Percentiles rank a stretch among this genome's conserved stretches.
phyloP scores from a whole-genome alignment of 208 protist genomes.

The Wallacemonas sp. region DNA sequence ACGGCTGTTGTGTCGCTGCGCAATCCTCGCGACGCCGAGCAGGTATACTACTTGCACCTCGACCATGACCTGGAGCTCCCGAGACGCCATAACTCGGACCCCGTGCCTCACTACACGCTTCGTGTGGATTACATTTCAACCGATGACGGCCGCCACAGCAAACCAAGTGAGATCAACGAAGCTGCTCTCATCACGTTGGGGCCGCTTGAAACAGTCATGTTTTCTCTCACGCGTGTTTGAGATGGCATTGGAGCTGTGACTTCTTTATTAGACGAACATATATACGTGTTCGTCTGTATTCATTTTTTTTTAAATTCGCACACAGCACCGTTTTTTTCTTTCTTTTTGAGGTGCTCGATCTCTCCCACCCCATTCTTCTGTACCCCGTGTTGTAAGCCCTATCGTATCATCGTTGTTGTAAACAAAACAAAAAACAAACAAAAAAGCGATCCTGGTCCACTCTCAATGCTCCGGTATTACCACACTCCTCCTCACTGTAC shows the following conservation, averaged over 20 bases:
- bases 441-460: too few relatives aligned
- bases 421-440: background rate
- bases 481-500: too few relatives aligned
- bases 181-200: slow-evolving; percentile 6
- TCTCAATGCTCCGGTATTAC: too few relatives aligned
- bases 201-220: slow-evolving; percentile 4
- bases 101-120: background rate
- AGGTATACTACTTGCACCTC: slow-evolving; percentile 9
- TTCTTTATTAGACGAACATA: background rate
- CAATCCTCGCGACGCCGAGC: slow-evolving; percentile 5
- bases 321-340: too few relatives aligned
- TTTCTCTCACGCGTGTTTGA: background rate
- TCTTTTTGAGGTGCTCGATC: too few relatives aligned
- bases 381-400: too few relatives aligned
- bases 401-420: background rate
- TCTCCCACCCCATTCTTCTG: too few relatives aligned
- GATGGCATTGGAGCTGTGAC: background rate
- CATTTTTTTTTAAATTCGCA: too few relatives aligned
- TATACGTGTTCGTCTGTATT: background rate
- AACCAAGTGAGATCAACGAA: background rate
- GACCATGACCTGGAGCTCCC: background rate
- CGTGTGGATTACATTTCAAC: slow-evolving; percentile 4
- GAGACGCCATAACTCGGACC: background rate
- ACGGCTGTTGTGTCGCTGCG: background rate
- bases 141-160: background rate